These are phyloP conservation scores for Candida vaughaniae DNA, from an alignment of 805 yeast species.

Conservation along the genomic window DNA sequence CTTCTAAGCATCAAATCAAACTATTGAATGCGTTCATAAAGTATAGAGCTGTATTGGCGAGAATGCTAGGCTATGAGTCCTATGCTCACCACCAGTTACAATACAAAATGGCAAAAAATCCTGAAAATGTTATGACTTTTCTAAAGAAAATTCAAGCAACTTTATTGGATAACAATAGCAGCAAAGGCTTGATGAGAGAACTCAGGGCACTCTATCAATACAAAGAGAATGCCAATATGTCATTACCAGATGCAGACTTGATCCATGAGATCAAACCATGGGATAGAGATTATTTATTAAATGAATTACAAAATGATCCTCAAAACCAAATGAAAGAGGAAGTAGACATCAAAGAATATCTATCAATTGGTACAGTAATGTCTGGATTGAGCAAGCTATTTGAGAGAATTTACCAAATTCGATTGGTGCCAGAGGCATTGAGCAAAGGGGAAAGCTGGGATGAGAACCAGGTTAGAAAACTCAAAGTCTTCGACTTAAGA, in stretches of 20 bases:
- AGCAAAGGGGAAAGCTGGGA: slow-evolving; percentile 84
- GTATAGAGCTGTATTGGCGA: slow-evolving; percentile 69
- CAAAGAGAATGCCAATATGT: slow-evolving; percentile 17
- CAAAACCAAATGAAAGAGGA: slow-evolving; percentile 10
- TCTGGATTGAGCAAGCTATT: slow-evolving; percentile 77
- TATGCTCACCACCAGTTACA: slow-evolving; percentile 79
- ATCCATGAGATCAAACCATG: slow-evolving; percentile 67
- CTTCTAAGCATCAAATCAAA: slow-evolving; percentile 60
- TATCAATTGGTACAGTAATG: slow-evolving; percentile 83
- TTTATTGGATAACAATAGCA: slow-evolving; percentile 30
- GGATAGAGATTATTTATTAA: slow-evolving; percentile 75
- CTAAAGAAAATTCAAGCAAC: slow-evolving; percentile 55
- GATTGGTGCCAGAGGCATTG: slow-evolving; percentile 64
- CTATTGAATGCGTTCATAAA: slow-evolving; percentile 58
- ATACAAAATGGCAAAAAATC: slow-evolving; percentile 86
- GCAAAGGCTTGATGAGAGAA: slow-evolving; percentile 55
- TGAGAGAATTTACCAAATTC: slow-evolving; percentile 70
- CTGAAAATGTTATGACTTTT: slow-evolving; percentile 72
- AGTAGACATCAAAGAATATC: slow-evolving; percentile 62
- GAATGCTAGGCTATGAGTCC: slow-evolving; percentile 65
- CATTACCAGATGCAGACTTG: slow-evolving; percentile 27
- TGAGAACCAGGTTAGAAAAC: slow-evolving; percentile 69
- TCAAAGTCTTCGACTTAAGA: slow-evolving; percentile 66
- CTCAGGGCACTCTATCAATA: slow-evolving; percentile 45
- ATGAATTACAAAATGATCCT: slow-evolving; percentile 16